Percentiles rank a stretch among this genome's conserved stretches.
These are phyloP conservation scores for Truncatella angustata DNA, from an alignment of 2,329 filamentous ascomycete genomes.

Conservation along the genomic window DNA sequence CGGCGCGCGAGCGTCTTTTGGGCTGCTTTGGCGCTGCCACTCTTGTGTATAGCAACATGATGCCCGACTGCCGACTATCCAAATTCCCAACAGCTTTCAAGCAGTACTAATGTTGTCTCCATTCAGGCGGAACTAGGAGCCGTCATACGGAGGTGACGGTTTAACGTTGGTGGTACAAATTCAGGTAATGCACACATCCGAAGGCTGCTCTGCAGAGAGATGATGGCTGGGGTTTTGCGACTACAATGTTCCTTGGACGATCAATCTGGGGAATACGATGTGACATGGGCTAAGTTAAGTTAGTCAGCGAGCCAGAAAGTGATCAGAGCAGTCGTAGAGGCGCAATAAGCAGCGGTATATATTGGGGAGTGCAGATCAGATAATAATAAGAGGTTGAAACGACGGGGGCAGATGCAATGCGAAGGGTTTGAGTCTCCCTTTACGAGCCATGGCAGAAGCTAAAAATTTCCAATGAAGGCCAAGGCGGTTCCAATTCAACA, in stretches of 20 bases:
- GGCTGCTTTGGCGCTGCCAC: conserved; percentile 56
- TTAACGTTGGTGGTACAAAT: neutral
- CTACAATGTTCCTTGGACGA: too few relatives aligned
- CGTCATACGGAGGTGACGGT: neutral
- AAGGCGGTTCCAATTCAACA: conserved; percentile 1
- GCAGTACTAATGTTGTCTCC: neutral
- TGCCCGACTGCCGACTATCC: conserved; percentile 19
- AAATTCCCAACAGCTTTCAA: neutral
- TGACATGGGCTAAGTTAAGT: too few relatives aligned
- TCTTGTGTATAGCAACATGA: conserved; percentile 59
- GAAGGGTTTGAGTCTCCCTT: neutral
- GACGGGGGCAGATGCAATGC: neutral
- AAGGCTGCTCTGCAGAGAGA: too few relatives aligned
- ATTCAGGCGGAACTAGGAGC: neutral
- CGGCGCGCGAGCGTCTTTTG: conserved; percentile 58
- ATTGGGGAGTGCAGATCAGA: too few relatives aligned
- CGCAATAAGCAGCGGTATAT: too few relatives aligned
- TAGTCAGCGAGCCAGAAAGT: too few relatives aligned
- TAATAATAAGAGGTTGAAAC: neutral
- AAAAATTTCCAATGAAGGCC: conserved; percentile 1
- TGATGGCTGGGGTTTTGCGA: too few relatives aligned
- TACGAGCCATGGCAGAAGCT: conserved; percentile 3
- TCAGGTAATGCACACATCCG: neutral
- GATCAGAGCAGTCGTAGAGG: too few relatives aligned
- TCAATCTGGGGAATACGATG: neutral